Base-by-base conservation (phyloP, 192 early-diverging fungal species). In the Backusella circina region DNA sequence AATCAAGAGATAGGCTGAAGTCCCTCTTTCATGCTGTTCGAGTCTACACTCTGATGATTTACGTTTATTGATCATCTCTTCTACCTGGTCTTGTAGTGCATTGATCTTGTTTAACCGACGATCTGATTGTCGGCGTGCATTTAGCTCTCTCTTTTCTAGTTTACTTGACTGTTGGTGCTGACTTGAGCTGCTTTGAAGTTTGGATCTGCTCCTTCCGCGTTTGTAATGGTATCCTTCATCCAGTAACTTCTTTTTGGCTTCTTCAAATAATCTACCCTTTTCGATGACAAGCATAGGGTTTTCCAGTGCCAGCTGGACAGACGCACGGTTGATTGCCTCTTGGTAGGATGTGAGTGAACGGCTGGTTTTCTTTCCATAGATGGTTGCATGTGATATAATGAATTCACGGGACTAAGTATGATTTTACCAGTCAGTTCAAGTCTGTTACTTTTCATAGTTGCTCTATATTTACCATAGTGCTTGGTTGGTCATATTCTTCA, bases 181-280 rank as follows among this genome's bases (percentile, higher is more conserved):
- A n/a, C 5, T 39, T 26, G 61, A 30, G 12, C 41, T 26, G 26
- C 30, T 15, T 75, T 39, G 35, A 23, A 87, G 74, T 41, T 89
- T 89, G 57, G 88, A 89, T 54, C 88, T 79, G 50, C 85, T 88
- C 30, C 77, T 76, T 13, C 88, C 88, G 12, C 88, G 86, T 54
- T 87, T 89, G 74, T 89, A 89, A 13, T 77, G 74, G 64, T 87
- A 89, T 2, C 87, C 86, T 31, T 84, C 83, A 35, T 77, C 76
- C 28, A 89, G 61, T 0, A 89, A 65, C 64, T 85, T 86, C 2
- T 80, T 80, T 67, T 87, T 87, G 5, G 88, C 86, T 36, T 79
- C 77, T 12, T 85, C 83, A 51, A 87, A 87, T 18, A 89, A 61
- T 2, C 44, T 32, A 7, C 86, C 85, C 71, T 85, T 86, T 47